Percentiles rank a stretch among this genome's conserved stretches.
Conservation (phyloP, 1,284 basidiomycete genomes). For the Sutorius eximius region DNA sequence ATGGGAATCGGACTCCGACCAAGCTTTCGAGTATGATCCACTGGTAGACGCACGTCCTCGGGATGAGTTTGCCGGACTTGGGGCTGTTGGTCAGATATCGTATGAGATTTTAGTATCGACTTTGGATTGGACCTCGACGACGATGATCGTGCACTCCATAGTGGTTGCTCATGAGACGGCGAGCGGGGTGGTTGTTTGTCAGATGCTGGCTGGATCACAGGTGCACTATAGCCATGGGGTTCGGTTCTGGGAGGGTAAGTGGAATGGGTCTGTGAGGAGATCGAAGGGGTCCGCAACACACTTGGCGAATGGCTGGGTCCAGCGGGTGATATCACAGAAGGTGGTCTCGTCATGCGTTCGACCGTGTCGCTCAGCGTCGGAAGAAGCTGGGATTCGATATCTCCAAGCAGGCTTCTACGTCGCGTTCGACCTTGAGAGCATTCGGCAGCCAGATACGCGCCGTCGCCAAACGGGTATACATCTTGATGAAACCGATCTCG, state of each 20-base stretch:
- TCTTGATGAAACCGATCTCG: conserved; percentile 3
- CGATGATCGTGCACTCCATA: conserved; percentile 5
- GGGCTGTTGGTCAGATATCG: conserved; percentile 16
- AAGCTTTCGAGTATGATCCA: conserved; percentile 14
- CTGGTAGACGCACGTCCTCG: conserved; percentile 5
- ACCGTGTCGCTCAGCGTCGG: conserved; percentile 70
- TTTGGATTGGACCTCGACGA: conserved; percentile 26
- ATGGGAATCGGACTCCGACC: conserved; percentile 9
- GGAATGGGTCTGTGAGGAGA: conserved; percentile 18
- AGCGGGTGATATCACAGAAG: conserved; percentile 29
- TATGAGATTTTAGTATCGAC: conserved; percentile 30
- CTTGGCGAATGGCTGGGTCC: not conserved
- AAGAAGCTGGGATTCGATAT: conserved; percentile 59
- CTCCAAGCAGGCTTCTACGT: conserved; percentile 48
- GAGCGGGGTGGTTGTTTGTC: conserved; percentile 12
- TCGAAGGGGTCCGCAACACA: conserved; percentile 23
- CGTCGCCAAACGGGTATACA: conserved; percentile 18
- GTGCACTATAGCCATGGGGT: not conserved
- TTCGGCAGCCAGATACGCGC: conserved; percentile 17
- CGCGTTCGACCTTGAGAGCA: conserved; percentile 21
- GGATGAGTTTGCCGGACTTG: conserved; percentile 9
- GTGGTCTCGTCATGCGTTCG: conserved; percentile 63
- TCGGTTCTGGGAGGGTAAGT: conserved; percentile 9
- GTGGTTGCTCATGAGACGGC: conserved; percentile 10
- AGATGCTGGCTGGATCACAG: not conserved